Conservation (phyloP, 2,329 filamentous ascomycete species). For the Beauveria medogensis region DNA sequence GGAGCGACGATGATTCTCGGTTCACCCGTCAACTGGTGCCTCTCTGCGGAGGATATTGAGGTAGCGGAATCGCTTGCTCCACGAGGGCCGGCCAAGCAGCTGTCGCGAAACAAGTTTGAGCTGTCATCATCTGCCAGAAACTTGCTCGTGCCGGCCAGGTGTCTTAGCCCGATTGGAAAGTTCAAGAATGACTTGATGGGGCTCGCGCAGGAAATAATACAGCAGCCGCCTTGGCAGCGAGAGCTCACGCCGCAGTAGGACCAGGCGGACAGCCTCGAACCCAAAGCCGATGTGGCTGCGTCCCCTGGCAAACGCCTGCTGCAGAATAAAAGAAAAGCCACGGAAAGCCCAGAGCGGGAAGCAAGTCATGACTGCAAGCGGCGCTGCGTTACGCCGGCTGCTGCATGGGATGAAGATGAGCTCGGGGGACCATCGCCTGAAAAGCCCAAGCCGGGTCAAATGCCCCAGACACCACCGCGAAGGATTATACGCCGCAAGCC, state of each 20-base stretch:
- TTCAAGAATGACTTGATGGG: conserved; percentile 8
- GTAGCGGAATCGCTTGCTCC: not conserved
- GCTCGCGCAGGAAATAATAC: not conserved
- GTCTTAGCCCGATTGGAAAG: not conserved
- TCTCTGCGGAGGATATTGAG: not conserved
- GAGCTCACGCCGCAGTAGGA: not conserved
- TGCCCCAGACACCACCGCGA: not conserved
- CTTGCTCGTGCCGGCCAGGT: not conserved
- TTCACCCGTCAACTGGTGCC: not conserved
- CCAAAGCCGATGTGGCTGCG: not conserved
- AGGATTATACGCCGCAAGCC: conserved; percentile 1
- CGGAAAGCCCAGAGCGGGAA: not conserved
- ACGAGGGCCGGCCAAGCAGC: conserved; percentile 3
- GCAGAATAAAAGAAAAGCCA: not conserved
- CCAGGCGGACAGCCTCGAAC: not conserved
- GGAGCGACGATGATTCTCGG: not conserved
- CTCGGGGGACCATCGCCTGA: not conserved
- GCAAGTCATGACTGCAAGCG: not conserved
- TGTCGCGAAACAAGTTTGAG: conserved; percentile 4
- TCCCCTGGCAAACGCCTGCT: not conserved
- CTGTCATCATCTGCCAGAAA: not conserved
- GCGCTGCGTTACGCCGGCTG: not conserved
- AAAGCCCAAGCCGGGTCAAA: not conserved
- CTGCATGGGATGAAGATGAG: not conserved
- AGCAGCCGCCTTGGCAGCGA: not conserved